These are phyloP conservation scores for Buddleja alternifolia DNA, from an alignment of 257 asterid species.

Conservation along the genomic window DNA sequence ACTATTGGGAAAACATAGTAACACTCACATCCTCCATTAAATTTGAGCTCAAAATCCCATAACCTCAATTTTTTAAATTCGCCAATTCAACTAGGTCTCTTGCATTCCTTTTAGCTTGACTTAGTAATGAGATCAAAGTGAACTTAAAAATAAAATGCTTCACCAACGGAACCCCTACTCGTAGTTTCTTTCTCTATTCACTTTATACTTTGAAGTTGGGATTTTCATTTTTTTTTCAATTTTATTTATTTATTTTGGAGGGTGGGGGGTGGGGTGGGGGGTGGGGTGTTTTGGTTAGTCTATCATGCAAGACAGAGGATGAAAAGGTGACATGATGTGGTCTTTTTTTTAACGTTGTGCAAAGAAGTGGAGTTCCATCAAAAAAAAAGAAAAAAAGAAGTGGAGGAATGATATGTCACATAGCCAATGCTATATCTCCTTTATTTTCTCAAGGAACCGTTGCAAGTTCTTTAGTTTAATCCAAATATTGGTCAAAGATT, in stretches of 20 bases:
- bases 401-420: slow-evolving; percentile 25
- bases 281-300: slow-evolving; percentile 23
- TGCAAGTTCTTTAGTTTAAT: slow-evolving; percentile 10
- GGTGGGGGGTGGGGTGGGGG: not conserved
- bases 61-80: no score
- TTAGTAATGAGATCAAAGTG: no score
- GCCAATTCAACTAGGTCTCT: no score
- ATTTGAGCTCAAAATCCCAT: no score
- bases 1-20: no score
- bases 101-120: no score
- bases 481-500: not conserved
- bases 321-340: slow-evolving; percentile 36
- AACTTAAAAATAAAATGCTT: no score
- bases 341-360: slow-evolving; percentile 34
- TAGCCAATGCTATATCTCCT: not conserved
- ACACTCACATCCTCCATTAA: no score
- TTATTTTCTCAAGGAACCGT: slow-evolving; percentile 34
- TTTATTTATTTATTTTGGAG: not conserved
- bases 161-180: not conserved
- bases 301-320: slow-evolving; percentile 26
- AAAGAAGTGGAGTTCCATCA: not conserved
- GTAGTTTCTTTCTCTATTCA: not conserved
- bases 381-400: not conserved
- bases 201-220: not conserved
- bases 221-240: not conserved